Evolutionary conservation across 1,284 basidiomycete genomes (phyloP), one percentile per base, ranked within the genome.

Genomic region (Leucoagaricus sp.): DNA sequence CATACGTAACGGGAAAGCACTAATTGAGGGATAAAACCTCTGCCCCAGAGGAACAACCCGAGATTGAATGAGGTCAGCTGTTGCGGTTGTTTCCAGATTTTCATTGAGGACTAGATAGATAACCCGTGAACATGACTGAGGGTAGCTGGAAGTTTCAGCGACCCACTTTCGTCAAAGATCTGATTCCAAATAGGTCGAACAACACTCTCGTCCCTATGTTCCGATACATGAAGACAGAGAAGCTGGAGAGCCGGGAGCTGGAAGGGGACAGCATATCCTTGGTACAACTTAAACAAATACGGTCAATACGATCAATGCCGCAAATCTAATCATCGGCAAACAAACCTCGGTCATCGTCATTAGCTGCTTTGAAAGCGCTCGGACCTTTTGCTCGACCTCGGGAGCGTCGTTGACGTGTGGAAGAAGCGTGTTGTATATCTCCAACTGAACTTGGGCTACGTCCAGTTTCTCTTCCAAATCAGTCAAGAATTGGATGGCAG

Each of bases 401-500:
- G 76, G 77, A 10, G 78, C 77, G 59, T 89, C 82, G 59, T 80
- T 71, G 25, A 89, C 77, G 64, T 84, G 82, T 13, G 82, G 82
- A 15, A 84, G 69, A 40, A 93, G 79, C 1, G 78, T 75, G 60
- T 86, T 81, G 69, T 87, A 90, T 45, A 96, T 83, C 72, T 98
- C 95, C 38, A 96, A 79, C 68, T 99, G 97, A 8, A 99, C 94
- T 73, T 96, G 92, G 2, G 95, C 93, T 12, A 99, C 97, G 57
- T 99, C 97, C 8, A 99, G 82, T 69, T 95, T 94, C 73, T 99
- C 97, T 74, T 98, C 96, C 15, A 98, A 78, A 61, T 94, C 91
- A 0, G 90, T 93, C 25, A 96, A 81, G 77, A 98, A 97, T 48
- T 92, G 89, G 55, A 98, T 93, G 9, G 90, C 89, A 19, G 86